Evolutionary conservation across 2,329 filamentous ascomycete genomes (phyloP), one percentile per base, ranked within the genome.

Genomic region (Fusarium equiseti): DNA sequence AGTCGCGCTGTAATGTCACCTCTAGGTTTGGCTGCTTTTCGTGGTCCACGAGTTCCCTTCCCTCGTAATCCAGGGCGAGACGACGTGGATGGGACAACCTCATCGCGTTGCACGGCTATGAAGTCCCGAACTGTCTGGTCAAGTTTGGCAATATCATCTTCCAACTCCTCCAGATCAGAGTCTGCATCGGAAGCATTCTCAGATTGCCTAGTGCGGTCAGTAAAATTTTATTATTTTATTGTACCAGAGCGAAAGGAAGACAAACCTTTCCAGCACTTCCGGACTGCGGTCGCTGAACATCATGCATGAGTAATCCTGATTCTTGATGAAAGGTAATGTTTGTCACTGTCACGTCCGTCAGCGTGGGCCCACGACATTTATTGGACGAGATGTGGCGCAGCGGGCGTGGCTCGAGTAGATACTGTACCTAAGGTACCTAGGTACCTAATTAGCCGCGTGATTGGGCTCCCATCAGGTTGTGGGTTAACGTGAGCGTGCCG

Each of bases 1-100:
- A 94, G 84, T 44, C 90, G 84, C 43, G 87, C 83, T 74, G 91
- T 93, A 78, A 94, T 92, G 72, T 94, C 90, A 43, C 86, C 89
- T 46, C 90, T 88, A 18, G 90, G 91, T 76, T 92, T 91, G 11
- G 88, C 89, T 26, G 89, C 86, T 76, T 90, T 89, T 20, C 87
- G 83, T 27, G 86, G 86, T 9, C 86, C 86, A 16, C 82, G 78
- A 48, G 77, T 62, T 29, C 81, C 72, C 31, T 81, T 74, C 20
- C 75, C 76, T 27, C 76, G 75, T 24, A 59, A 43, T 8, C 63
- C 71, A 40, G 76, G 70, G 15, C 75, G 73, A 20, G 29, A 32
- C 6, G 70, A 63, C 20, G 63, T 62, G 7, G 72, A 60, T 10
- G 66, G 54, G 20, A 73, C 70, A 40, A 60, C 51, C 20, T 75